Percentiles rank a stretch among this genome's conserved stretches.
Conservation (phyloP, 768 basidiomycete genomes). For the Phaffia tasmanica region DNA sequence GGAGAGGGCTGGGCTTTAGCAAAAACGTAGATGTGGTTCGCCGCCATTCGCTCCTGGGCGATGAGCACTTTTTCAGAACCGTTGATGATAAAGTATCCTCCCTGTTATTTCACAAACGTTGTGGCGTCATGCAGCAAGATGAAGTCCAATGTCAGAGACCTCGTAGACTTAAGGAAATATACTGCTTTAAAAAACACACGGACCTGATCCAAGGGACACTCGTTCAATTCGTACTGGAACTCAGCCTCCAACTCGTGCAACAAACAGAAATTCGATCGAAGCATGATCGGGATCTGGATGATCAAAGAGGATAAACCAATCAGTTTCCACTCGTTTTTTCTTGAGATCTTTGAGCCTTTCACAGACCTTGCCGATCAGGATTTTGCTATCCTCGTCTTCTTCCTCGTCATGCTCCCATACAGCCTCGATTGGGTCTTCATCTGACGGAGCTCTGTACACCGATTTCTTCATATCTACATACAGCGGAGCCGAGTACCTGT, state of each 20-base stretch:
- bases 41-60: constrained; percentile 98
- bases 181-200: neutral
- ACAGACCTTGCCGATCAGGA: constrained; percentile 83
- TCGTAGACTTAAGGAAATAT: too few species aligned
- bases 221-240: constrained; percentile 81
- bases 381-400: constrained; percentile 49
- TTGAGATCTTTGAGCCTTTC: neutral
- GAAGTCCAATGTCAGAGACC: neutral
- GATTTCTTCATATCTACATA: constrained; percentile 92
- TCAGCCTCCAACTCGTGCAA: constrained; percentile 65
- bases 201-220: constrained; percentile 85
- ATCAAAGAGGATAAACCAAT: neutral
- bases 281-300: constrained; percentile 86
- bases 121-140: neutral
- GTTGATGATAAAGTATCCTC: constrained; percentile 99
- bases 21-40: constrained; percentile 98
- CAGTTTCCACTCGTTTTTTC: neutral
- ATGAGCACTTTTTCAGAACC: constrained; percentile 99
- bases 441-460: constrained; percentile 56
- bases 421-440: constrained; percentile 63
- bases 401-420: constrained; percentile 47
- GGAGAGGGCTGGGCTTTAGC: constrained; percentile 95
- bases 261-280: constrained; percentile 89
- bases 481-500: constrained; percentile 71
- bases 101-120: constrained; percentile 40